phyloP scores from a whole-genome alignment of 768 basidiomycete genomes.

The Leccinum broughii region DNA sequence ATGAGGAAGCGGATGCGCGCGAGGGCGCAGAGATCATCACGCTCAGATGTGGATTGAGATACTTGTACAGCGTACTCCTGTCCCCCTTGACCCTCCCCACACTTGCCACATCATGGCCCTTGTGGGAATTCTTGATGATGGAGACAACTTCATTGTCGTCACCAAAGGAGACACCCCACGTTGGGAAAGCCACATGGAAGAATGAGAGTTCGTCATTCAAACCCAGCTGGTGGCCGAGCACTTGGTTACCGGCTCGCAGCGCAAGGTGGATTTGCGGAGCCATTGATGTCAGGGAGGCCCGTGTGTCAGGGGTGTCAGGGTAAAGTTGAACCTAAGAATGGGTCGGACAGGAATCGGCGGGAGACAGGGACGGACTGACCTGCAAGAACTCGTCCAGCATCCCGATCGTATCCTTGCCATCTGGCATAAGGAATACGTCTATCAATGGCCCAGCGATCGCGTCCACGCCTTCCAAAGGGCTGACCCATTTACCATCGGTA shows the following conservation, averaged over 20 bases:
- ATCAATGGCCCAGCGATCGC: conserved; percentile 57
- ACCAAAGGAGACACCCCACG: conserved; percentile 38
- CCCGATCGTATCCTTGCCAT: conserved; percentile 49
- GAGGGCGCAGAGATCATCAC: conserved; percentile 57
- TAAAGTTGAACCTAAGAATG: conserved; percentile 57
- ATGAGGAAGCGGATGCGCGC: not conserved
- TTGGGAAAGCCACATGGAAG: conserved; percentile 38
- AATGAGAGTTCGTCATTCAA: conserved; percentile 44
- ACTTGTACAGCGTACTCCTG: conserved; percentile 90
- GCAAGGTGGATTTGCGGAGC: conserved; percentile 50
- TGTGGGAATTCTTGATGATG: conserved; percentile 46
- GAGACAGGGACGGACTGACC: conserved; percentile 39
- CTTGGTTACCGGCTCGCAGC: conserved; percentile 47
- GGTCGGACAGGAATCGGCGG: not conserved
- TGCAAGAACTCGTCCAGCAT: conserved; percentile 78
- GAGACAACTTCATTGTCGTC: conserved; percentile 57
- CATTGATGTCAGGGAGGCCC: no score
- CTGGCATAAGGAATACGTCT: conserved; percentile 57
- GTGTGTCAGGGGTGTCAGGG: no score
- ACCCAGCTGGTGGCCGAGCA: conserved; percentile 59
- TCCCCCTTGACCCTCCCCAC: conserved; percentile 85
- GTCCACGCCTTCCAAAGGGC: conserved; percentile 57
- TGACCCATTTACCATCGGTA: conserved; percentile 25
- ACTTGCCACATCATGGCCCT: conserved; percentile 58
- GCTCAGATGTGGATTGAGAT: conserved; percentile 81